Evolutionary conservation across 352 stramenopile species (phyloP).

Genomic region (Phytophthora pseudosyringae): DNA sequence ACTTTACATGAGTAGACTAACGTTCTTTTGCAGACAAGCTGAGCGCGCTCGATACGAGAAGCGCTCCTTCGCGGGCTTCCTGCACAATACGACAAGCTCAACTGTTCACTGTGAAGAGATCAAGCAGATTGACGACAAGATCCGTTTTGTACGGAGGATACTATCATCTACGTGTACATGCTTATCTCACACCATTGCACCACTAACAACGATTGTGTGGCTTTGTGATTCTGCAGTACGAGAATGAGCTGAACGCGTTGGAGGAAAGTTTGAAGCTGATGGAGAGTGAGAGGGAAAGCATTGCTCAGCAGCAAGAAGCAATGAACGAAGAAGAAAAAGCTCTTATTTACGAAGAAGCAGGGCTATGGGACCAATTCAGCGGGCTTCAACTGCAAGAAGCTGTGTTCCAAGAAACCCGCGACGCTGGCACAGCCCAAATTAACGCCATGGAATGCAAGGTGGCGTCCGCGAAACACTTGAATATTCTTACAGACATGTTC

Average conservation of each 20-base stretch:
- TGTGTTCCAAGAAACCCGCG: constrained; percentile 62
- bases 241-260: constrained; percentile 63
- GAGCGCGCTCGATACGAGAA: constrained; percentile 82
- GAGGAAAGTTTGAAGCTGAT: constrained; percentile 74
- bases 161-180: background rate
- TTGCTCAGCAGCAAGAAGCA: constrained; percentile 55
- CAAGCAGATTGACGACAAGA: constrained; percentile 75
- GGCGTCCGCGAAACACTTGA: constrained; percentile 51
- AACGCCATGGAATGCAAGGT: constrained; percentile 62
- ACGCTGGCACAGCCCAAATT: constrained; percentile 60
- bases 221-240: constrained; percentile 50
- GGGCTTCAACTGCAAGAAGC: constrained; percentile 51
- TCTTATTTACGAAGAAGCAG: constrained; percentile 58
- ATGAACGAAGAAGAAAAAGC: constrained; percentile 58
- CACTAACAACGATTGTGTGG: background rate
- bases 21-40: constrained; percentile 45
- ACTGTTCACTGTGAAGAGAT: constrained; percentile 61
- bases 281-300: constrained; percentile 63
- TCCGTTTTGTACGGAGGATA: constrained; percentile 60
- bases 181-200: background rate
- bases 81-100: constrained; percentile 59
- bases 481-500: constrained; percentile 81
- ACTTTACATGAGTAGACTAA: background rate
- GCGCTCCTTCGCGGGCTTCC: constrained; percentile 56
- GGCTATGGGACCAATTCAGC: constrained; percentile 68